Evolutionary conservation across 2,329 filamentous ascomycete species (phyloP).

Genomic region (Penicillium capsulatum): DNA sequence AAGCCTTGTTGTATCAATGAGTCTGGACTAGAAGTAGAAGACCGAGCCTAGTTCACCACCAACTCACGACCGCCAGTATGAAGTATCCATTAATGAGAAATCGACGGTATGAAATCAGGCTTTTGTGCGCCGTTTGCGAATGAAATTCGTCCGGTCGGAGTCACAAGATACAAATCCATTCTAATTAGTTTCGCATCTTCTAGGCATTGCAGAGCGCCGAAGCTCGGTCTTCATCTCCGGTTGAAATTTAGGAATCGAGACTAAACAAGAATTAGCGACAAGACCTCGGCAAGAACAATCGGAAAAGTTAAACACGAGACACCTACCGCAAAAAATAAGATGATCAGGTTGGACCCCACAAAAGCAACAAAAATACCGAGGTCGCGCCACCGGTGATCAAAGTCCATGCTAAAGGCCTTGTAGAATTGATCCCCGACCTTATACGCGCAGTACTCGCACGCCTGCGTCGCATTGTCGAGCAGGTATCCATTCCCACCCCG

Average conservation of each 20-base stretch:
- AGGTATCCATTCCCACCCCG: slow-evolving; percentile 69
- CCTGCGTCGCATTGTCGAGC: slow-evolving; percentile 58
- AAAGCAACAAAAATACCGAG: slow-evolving; percentile 74
- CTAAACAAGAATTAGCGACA: slow-evolving; percentile 20
- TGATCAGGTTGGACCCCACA: slow-evolving; percentile 69
- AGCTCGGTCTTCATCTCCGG: slow-evolving; percentile 31
- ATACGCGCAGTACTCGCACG: slow-evolving; percentile 79
- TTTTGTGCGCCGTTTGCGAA: too few relatives aligned
- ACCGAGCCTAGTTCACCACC: too few relatives aligned
- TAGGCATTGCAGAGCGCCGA: not conserved
- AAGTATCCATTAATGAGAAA: too few relatives aligned
- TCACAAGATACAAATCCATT: too few relatives aligned
- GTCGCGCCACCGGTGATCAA: slow-evolving; percentile 71
- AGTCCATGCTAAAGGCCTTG: slow-evolving; percentile 61
- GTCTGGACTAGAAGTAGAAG: too few relatives aligned
- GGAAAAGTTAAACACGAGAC: not conserved
- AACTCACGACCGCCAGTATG: too few relatives aligned
- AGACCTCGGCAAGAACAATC: too few relatives aligned
- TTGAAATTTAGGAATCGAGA: slow-evolving; percentile 47
- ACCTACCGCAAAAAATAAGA: slow-evolving; percentile 56
- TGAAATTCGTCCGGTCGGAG: too few relatives aligned
- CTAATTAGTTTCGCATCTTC: too few relatives aligned
- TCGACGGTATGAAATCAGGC: too few relatives aligned
- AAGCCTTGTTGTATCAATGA: too few relatives aligned
- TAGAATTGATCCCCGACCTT: slow-evolving; percentile 79